These are phyloP conservation scores for Arthrocladium fulminans DNA, from an alignment of 2,329 filamentous ascomycete species.

Conservation along the genomic window DNA sequence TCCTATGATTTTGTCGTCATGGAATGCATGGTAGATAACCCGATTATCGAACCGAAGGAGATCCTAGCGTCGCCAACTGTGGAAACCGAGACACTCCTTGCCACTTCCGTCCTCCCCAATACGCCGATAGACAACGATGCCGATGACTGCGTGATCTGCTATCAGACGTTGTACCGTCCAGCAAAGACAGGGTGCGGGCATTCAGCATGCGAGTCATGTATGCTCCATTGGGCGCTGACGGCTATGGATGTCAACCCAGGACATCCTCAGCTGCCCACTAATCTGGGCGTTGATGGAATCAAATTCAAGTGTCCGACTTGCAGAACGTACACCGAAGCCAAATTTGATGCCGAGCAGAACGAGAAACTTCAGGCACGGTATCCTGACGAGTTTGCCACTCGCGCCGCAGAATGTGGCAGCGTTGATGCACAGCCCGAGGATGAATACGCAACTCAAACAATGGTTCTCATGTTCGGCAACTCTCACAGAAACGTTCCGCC, in stretches of 20 bases:
- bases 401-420: constrained; percentile 5
- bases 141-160: constrained; percentile 20
- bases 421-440: constrained; percentile 3
- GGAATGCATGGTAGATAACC: background rate
- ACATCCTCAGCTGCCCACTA: constrained; percentile 8
- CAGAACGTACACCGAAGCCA: constrained; percentile 16
- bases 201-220: constrained; percentile 19
- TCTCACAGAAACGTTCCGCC: constrained; percentile 12
- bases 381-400: constrained; percentile 11
- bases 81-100: background rate
- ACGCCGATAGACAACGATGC: constrained; percentile 9
- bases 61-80: background rate
- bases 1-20: background rate
- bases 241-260: constrained; percentile 15
- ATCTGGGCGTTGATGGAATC: constrained; percentile 16
- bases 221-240: constrained; percentile 17
- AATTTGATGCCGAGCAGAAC: constrained; percentile 11
- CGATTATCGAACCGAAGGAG: background rate
- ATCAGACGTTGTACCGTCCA: constrained; percentile 17
- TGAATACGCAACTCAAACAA: constrained; percentile 11
- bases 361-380: constrained; percentile 11
- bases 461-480: constrained; percentile 20
- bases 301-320: constrained; percentile 20
- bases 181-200: constrained; percentile 19
- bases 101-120: background rate